phyloP scores from a whole-genome alignment of 768 basidiomycete genomes.

The Dioszegia hungarica region DNA sequence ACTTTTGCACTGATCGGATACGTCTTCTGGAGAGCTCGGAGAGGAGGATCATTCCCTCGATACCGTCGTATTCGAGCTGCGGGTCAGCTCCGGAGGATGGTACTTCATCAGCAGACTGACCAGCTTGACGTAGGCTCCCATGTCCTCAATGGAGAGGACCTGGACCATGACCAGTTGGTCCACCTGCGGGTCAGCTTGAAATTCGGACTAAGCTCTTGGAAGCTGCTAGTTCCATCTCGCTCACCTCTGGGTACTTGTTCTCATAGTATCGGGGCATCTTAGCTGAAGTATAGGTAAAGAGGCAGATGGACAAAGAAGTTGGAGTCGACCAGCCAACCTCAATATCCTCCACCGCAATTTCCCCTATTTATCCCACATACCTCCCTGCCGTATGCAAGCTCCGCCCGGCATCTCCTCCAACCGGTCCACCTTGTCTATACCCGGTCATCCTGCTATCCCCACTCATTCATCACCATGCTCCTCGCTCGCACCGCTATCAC shows the following conservation, averaged over 20 bases:
- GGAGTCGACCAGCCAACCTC: too few species aligned
- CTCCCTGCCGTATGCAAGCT: not conserved
- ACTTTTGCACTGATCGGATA: constrained; percentile 94
- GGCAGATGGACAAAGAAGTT: not conserved
- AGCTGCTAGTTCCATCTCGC: not conserved
- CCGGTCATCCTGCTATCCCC: too few species aligned
- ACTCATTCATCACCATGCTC: constrained; percentile 14
- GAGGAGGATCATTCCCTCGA: constrained; percentile 99
- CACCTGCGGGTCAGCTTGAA: constrained; percentile 59
- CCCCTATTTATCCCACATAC: not conserved
- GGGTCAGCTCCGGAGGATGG: not conserved
- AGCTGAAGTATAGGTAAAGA: not conserved
- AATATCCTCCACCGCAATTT: not conserved
- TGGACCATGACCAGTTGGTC: constrained; percentile 99
- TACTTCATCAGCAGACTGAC: constrained; percentile 53
- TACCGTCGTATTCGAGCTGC: constrained; percentile 97
- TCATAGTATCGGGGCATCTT: constrained; percentile 67
- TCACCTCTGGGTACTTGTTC: constrained; percentile 67
- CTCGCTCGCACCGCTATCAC: constrained; percentile 15
- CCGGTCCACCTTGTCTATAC: not conserved
- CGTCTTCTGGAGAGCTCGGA: constrained; percentile 94
- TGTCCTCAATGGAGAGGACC: constrained; percentile 97
- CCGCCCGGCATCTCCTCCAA: not conserved
- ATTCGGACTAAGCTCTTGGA: too few species aligned
- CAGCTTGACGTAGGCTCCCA: constrained; percentile 98